Evolutionary conservation across 2,329 filamentous ascomycete species (phyloP), one percentile per base, ranked within the genome.

Genomic region (Penicillium sp.): DNA sequence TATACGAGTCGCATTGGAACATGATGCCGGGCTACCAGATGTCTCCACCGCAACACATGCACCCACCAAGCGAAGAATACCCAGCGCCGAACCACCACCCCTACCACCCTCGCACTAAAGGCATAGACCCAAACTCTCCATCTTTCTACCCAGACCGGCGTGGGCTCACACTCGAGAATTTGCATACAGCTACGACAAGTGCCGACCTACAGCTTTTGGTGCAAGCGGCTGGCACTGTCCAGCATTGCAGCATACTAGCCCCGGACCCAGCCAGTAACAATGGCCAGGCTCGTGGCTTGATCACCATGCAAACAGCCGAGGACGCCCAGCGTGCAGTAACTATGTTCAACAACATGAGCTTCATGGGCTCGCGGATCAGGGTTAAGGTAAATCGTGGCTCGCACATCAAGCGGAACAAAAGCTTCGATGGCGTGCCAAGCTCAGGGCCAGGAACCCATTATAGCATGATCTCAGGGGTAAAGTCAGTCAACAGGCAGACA

Each of bases 291-390:
- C 69, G 63, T 7, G 66, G 53, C 11, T 54, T 52, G 14, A 49
- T 69, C 4, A 70, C 67, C 2, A 70, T 75, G 56, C 64, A 57
- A 35, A 67, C 57, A 9, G 56, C 61, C 11, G 72, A 75, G 0
- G 71, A 74, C 32, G 73, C 73, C 4, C 68, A 68, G 48, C 63
- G 64, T n/a, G 70, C 69, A 11, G 63, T 72, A 18, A 54, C 56
- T 1, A 61, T 67, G 45, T 69, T 70, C 48, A 70, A 75, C 55
- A 71, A 70, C 30, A 55, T 66, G 14, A 55, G 57, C 5, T 70
- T 75, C 47, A 66, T 67, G 52, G 70, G 69, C 1, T 61, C 63
- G 1, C 67, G 59, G 9, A 71, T 76, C 30, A 60, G 67, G 29
- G 68, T 75, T 7, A 63, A 66, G 45, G 55, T 74, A 45, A 67